Conservation (phyloP, 2,329 filamentous ascomycete species). For the Calycina marina region DNA sequence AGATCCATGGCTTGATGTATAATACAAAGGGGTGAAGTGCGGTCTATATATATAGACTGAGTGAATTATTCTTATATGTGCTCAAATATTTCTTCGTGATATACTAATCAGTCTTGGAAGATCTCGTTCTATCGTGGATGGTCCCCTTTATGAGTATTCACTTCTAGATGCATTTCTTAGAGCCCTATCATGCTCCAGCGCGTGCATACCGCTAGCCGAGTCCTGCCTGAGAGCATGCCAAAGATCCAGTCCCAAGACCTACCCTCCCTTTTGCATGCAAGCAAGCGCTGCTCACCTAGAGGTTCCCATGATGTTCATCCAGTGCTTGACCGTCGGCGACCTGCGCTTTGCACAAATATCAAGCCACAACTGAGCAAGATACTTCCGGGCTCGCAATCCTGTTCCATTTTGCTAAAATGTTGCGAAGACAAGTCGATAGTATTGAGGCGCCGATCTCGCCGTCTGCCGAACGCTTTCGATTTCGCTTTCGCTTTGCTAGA, state of each 20-base stretch:
- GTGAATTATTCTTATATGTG: too few species aligned
- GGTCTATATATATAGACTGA: too few species aligned
- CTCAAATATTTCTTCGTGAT: too few species aligned
- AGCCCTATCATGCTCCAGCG: too few species aligned
- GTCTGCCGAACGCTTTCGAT: neutral
- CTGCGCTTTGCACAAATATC: neutral
- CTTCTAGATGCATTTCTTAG: too few species aligned
- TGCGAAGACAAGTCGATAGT: neutral
- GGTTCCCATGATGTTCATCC: neutral
- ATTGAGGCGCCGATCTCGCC: neutral
- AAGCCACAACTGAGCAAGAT: neutral
- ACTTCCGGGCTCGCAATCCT: neutral
- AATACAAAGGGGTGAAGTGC: too few species aligned
- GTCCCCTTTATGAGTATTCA: too few species aligned
- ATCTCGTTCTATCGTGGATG: too few species aligned
- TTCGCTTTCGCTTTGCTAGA: neutral
- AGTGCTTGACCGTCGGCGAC: neutral
- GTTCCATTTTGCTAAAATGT: neutral
- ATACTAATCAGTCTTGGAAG: too few species aligned
- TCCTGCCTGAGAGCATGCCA: neutral
- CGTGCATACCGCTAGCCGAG: too few species aligned
- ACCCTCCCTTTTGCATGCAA: neutral
- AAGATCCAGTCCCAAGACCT: neutral
- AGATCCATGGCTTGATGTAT: constrained; percentile 23
- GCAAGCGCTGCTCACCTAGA: neutral